Conservation (phyloP, 2,329 filamentous ascomycete species). For the Cladosporium sp. region DNA sequence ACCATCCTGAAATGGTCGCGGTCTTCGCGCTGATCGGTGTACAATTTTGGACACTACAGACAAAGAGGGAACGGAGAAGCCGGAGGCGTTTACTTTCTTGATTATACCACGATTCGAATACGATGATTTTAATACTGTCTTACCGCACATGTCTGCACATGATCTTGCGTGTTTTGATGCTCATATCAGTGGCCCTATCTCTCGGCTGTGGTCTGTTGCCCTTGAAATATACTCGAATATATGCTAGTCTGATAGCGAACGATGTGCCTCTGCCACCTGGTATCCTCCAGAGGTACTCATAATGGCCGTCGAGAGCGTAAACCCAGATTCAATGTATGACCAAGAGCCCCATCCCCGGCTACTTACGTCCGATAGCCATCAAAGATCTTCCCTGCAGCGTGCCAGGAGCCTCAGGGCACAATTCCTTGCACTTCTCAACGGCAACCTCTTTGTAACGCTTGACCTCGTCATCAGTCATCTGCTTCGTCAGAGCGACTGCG, state of each 20-base stretch:
- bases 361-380: slow-evolving; percentile 27
- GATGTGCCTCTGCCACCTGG: no score
- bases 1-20: not conserved
- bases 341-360: not conserved
- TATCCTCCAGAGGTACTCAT: no score
- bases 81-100: not conserved
- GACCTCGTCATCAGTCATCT: slow-evolving; percentile 23
- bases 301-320: no score
- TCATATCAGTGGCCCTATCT: no score
- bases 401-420: slow-evolving; percentile 23
- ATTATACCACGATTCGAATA: not conserved
- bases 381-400: slow-evolving; percentile 23
- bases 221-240: not conserved
- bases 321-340: no score
- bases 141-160: no score
- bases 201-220: not conserved
- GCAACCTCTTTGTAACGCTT: slow-evolving; percentile 17
- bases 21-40: not conserved
- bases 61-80: not conserved
- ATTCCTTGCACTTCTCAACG: slow-evolving; percentile 18
- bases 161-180: no score
- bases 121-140: not conserved
- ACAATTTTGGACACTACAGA: not conserved
- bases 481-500: slow-evolving; percentile 19
- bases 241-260: no score